Conservation (phyloP, 768 basidiomycete species). For the Lentinus tigrinus region DNA sequence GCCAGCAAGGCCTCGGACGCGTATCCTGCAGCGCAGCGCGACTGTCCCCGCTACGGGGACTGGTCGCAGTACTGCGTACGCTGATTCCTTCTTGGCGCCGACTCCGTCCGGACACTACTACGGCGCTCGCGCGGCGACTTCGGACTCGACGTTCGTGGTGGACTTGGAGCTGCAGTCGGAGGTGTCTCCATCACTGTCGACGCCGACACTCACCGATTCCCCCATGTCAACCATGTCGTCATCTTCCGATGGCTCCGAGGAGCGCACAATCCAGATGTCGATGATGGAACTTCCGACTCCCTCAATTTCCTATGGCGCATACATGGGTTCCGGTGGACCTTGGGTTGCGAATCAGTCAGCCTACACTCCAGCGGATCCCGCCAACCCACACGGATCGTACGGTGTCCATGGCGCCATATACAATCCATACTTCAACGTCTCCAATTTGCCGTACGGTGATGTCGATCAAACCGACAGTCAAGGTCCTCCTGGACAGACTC, state of each 20-base stretch:
- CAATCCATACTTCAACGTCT: neutral
- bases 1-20: neutral
- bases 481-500: neutral
- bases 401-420: neutral
- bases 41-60: conserved; percentile 19
- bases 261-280: conserved; percentile 25
- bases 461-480: neutral
- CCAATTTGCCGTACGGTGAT: neutral
- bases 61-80: neutral
- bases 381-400: conserved; percentile 7
- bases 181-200: conserved; percentile 24
- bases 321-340: neutral
- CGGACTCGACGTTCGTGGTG: neutral
- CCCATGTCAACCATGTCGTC: conserved; percentile 27
- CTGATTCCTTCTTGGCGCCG: neutral
- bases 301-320: conserved; percentile 1
- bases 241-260: conserved; percentile 28
- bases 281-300: conserved; percentile 19
- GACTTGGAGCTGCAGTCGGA: conserved; percentile 10
- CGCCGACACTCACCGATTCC: conserved; percentile 27
- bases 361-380: conserved; percentile 12
- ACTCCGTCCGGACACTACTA: neutral
- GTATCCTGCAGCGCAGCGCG: conserved; percentile 20
- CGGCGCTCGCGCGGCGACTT: conserved; percentile 6
- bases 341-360: conserved; percentile 10